Conservation (phyloP, 108 stramenopile genomes). For the Stephanodiscus triporus region DNA sequence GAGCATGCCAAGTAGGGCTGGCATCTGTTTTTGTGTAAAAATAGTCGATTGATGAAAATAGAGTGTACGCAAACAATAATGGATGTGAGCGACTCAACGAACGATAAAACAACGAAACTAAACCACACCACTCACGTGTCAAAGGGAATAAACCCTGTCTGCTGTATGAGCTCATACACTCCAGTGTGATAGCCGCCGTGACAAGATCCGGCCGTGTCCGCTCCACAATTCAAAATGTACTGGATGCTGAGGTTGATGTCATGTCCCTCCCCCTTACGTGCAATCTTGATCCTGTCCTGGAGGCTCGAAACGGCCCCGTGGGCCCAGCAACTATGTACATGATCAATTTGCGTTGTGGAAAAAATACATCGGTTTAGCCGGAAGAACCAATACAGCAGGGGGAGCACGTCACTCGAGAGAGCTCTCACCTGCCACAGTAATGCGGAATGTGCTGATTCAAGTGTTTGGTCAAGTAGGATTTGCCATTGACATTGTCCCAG, state of each 20-base stretch:
- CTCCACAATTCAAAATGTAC: conserved; percentile 87
- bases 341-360: background rate
- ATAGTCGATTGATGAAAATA: conserved; percentile 17
- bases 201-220: conserved; percentile 64
- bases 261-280: conserved; percentile 57
- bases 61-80: background rate
- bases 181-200: conserved; percentile 76
- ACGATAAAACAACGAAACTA: background rate
- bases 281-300: conserved; percentile 94
- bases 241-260: conserved; percentile 80
- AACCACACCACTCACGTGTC: conserved; percentile 43
- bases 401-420: background rate
- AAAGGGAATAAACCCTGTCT: conserved; percentile 47
- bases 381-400: background rate
- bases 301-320: conserved; percentile 83
- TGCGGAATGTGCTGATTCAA: conserved; percentile 95
- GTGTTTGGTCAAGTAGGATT: conserved; percentile 73
- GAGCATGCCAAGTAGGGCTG: conserved; percentile 88
- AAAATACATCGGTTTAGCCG: too few species aligned
- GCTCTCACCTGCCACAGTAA: conserved; percentile 35
- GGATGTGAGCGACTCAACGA: background rate
- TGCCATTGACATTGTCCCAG: conserved; percentile 86
- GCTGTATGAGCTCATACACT: conserved; percentile 73
- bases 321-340: conserved; percentile 31
- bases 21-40: conserved; percentile 36